Base-by-base conservation (phyloP, 257 asterid genomes). In the Marsdenia floribunda region DNA sequence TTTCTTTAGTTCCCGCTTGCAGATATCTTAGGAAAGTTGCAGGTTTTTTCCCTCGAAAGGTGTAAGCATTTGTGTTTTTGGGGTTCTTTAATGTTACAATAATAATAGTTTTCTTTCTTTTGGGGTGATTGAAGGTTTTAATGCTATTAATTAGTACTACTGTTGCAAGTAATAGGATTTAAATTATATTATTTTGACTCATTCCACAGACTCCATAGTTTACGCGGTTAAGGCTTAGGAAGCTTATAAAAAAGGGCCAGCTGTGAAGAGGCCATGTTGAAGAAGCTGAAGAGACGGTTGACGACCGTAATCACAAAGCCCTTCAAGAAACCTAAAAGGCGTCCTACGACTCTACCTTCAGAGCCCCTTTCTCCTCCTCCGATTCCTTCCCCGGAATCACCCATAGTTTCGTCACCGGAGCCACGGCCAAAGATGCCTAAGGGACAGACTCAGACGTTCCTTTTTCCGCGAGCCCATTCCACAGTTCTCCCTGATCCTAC, bases 401-500 rank as follows among this genome's bases (percentile, higher is more conserved):
- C 82, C 69, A 73, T 46, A 9, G 44, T 16, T 22, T 50, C 49
- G 5, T 63, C 71, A 21, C 76, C 74, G 16, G 21, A 24, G 21
- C 37, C 66, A 4, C 44, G n/a, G 15, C 68, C 26, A 3, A 24
- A 3, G 14, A 11, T n/a, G 57, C n/a, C 53, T 0, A 68, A 78
- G 60, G 83, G 5, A 69, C 74, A 72, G 33, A 37, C 71, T 13
- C 87, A 72, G 12, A 92, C 97, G 5, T 93, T 91, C 74, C 80
- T 90, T 26, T 92, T 92, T 85, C 99, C 99, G 1, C 33, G 70
- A 74, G 77, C 91, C 71, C 81, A 85, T 66, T 94, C 99, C 63
- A 52, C 87, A 11, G 91, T 92, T 76, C 97, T 94, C 54, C 97
- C 99, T 11, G 97, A 94, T 38, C 97, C 99, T 55, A 81, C 96